A percentile compares a stretch with the other conserved stretches of the same genome.
Conservation (phyloP, 306 rosid species). For the Ormosia semicastrata region DNA sequence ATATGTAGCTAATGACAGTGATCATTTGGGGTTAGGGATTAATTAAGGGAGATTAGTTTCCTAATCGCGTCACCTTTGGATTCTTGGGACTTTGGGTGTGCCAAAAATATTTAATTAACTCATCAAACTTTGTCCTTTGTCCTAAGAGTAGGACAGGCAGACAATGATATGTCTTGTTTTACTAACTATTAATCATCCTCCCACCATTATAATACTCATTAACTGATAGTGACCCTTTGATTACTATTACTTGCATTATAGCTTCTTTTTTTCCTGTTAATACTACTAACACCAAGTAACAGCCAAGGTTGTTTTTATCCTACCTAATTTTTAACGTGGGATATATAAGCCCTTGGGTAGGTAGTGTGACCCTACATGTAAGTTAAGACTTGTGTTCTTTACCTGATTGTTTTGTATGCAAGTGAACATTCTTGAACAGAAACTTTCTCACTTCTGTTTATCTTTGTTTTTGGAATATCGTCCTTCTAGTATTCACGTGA, state of each 20-base stretch:
- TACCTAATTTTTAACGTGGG: not conserved
- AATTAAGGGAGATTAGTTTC: slow-evolving; percentile 13
- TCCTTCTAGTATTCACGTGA: slow-evolving; percentile 13
- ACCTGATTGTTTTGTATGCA: not conserved
- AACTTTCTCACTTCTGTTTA: not conserved
- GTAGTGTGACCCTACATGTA: slow-evolving; percentile 13
- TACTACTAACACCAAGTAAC: not conserved
- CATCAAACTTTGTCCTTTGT: slow-evolving; percentile 22
- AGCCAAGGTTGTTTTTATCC: not conserved
- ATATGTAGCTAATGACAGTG: not conserved
- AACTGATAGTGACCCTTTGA: slow-evolving; percentile 11
- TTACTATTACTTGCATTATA: slow-evolving; percentile 7
- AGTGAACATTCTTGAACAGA: not conserved
- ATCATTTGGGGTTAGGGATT: not conserved
- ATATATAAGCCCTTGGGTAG: not conserved
- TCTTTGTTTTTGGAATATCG: not conserved
- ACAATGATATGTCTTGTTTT: slow-evolving; percentile 41
- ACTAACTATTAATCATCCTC: not conserved
- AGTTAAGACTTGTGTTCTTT: not conserved
- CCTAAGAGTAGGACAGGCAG: slow-evolving; percentile 20
- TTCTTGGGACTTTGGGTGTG: slow-evolving; percentile 25
- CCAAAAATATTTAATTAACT: slow-evolving; percentile 15
- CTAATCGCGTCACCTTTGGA: slow-evolving; percentile 34
- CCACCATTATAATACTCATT: not conserved
- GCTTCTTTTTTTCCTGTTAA: not conserved